Conservation (phyloP, 1,284 basidiomycete species). For the Mycosarcoma mackinlayi region DNA sequence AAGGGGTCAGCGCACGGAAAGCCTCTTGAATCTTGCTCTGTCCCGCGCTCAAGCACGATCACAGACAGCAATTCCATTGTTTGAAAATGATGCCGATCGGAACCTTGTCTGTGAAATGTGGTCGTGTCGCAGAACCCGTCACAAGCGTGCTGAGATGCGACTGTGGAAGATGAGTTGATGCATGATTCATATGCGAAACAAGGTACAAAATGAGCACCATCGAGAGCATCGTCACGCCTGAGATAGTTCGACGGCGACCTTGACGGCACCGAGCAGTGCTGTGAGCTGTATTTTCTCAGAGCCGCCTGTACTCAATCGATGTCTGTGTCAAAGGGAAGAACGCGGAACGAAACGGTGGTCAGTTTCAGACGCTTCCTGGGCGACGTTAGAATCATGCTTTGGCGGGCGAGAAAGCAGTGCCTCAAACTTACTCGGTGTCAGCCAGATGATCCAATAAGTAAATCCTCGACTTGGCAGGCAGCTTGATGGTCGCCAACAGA, state of each 20-base stretch:
- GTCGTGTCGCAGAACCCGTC: not conserved
- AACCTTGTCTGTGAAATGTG: not conserved
- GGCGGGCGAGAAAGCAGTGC: not conserved
- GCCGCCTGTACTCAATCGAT: conserved; percentile 90
- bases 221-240: conserved; percentile 18
- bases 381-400: no score
- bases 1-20: not conserved
- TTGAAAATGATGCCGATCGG: no score
- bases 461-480: conserved; percentile 85
- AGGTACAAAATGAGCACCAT: not conserved
- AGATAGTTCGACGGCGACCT: conserved; percentile 82
- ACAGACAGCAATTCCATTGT: not conserved
- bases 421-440: conserved; percentile 81
- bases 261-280: conserved; percentile 90
- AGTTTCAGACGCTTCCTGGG: not conserved
- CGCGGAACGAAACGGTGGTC: no score
- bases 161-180: not conserved
- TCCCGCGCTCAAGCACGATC: not conserved
- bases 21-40: not conserved
- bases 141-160: not conserved
- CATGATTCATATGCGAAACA: not conserved
- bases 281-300: conserved; percentile 95
- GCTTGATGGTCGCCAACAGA: conserved; percentile 84
- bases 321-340: conserved; percentile 73
- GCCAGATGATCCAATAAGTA: conserved; percentile 86